Conservation (phyloP, 495 filamentous ascomycete genomes). For the Tuber borchii region DNA sequence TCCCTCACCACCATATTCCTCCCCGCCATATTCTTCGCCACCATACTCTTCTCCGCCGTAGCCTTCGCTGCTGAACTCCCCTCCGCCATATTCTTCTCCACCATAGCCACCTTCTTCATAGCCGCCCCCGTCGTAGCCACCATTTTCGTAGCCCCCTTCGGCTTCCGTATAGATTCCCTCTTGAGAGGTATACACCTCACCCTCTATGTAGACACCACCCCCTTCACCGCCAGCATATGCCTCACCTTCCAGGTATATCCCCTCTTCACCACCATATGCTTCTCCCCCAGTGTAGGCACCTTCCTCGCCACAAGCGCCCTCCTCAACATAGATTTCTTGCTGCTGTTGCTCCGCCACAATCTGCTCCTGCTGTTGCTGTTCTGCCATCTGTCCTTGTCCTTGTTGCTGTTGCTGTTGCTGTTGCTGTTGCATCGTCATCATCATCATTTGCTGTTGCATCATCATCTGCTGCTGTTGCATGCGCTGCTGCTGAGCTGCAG, state of each 20-base stretch:
- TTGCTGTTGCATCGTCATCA: not conserved
- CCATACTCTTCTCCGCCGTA: constrained; percentile 13
- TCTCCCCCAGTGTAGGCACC: constrained; percentile 5
- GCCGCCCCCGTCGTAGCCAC: constrained; percentile 4
- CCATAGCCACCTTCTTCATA: constrained; percentile 19
- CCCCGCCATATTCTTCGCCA: constrained; percentile 6
- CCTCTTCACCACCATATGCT: constrained; percentile 10
- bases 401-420: not conserved
- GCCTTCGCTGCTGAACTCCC: not conserved
- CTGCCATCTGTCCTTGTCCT: not conserved
- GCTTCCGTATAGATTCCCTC: not conserved
- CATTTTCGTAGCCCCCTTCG: not conserved
- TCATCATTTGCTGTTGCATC: constrained; percentile 20
- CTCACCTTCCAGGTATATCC: constrained; percentile 1
- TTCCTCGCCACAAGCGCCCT: constrained; percentile 4
- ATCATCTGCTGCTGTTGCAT: constrained; percentile 28
- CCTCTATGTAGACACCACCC: constrained; percentile 7
- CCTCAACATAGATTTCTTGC: constrained; percentile 1
- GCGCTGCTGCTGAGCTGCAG: constrained; percentile 10
- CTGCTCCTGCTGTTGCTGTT: constrained; percentile 10
- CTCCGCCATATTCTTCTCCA: constrained; percentile 6
- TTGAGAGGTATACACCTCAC: not conserved
- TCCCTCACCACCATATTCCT: constrained; percentile 15
- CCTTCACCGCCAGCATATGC: constrained; percentile 3
- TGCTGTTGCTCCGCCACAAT: constrained; percentile 7